A percentile compares a stretch with the other conserved stretches of the same genome.
phyloP scores from a whole-genome alignment of 768 basidiomycete genomes.

The Leucogyrophana mollusca region DNA sequence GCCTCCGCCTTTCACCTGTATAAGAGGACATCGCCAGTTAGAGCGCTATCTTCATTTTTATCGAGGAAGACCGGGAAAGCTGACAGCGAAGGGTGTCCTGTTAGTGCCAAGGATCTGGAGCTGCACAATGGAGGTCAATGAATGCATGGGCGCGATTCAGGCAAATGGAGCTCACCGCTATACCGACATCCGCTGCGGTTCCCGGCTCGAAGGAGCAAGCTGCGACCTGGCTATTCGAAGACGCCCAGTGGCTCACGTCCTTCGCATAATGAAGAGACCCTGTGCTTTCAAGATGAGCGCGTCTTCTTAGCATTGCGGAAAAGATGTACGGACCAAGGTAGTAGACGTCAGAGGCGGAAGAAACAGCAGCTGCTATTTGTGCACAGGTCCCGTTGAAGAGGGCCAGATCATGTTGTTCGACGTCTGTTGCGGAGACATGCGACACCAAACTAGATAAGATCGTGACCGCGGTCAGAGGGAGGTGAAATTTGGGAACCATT shows the following conservation, averaged over 20 bases:
- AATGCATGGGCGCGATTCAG: not conserved
- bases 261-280: slow-evolving; percentile 30
- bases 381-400: slow-evolving; percentile 23
- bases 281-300: not conserved
- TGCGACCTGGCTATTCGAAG: slow-evolving; percentile 44
- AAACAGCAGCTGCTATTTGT: slow-evolving; percentile 37
- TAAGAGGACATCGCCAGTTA: not conserved
- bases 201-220: slow-evolving; percentile 61
- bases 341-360: slow-evolving; percentile 45
- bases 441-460: no score
- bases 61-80: not conserved
- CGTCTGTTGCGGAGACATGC: no score
- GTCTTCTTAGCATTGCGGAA: not conserved
- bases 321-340: slow-evolving; percentile 33
- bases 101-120: slow-evolving; percentile 42
- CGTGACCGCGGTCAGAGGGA: no score
- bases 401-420: no score
- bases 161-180: slow-evolving; percentile 35
- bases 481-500: no score
- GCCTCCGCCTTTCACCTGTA: slow-evolving; percentile 63
- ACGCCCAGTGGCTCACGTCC: slow-evolving; percentile 52
- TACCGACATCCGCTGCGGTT: slow-evolving; percentile 47
- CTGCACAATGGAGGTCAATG: slow-evolving; percentile 23
- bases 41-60: no score
- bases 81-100: slow-evolving; percentile 48